A percentile compares a stretch with the other conserved stretches of the same genome.
Evolutionary conservation across 352 stramenopile genomes (phyloP).

Genomic region (Globisporangium paroecandrum): DNA sequence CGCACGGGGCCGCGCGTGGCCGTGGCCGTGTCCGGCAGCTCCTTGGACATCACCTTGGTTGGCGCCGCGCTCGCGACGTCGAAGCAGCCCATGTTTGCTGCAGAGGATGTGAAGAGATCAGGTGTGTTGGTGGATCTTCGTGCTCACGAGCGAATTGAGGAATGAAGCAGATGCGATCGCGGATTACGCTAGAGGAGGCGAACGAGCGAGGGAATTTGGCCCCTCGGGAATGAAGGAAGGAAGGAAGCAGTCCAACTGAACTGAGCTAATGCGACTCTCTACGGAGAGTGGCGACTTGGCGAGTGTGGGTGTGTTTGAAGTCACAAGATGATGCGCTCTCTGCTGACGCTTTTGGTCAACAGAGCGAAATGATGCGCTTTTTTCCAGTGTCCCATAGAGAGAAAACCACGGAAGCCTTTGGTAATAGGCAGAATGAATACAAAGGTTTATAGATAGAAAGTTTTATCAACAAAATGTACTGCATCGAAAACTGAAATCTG

Average conservation of each 20-base stretch:
- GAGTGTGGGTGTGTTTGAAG: neutral
- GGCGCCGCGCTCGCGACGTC: slow-evolving; percentile 1
- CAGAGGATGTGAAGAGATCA: neutral
- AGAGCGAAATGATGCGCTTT: neutral
- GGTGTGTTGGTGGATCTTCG: neutral
- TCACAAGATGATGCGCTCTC: neutral
- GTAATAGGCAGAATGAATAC: neutral
- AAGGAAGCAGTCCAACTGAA: neutral
- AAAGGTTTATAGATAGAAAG: neutral
- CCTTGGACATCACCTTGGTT: slow-evolving; percentile 11
- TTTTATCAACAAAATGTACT: too few relatives aligned
- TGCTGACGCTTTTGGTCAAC: neutral
- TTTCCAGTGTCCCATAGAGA: neutral
- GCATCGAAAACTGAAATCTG: too few relatives aligned
- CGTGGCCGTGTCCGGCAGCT: slow-evolving; percentile 20
- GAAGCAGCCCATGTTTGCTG: slow-evolving; percentile 9
- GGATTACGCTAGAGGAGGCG: neutral
- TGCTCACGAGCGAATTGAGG: neutral
- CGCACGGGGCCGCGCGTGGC: slow-evolving; percentile 27
- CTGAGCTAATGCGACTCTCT: neutral
- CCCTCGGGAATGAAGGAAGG: neutral
- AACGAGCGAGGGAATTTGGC: too few relatives aligned
- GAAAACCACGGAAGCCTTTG: neutral
- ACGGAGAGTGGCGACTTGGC: neutral
- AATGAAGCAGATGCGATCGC: neutral